phyloP scores from a whole-genome alignment of 345 rosid species.

The Heritiera fomes region DNA sequence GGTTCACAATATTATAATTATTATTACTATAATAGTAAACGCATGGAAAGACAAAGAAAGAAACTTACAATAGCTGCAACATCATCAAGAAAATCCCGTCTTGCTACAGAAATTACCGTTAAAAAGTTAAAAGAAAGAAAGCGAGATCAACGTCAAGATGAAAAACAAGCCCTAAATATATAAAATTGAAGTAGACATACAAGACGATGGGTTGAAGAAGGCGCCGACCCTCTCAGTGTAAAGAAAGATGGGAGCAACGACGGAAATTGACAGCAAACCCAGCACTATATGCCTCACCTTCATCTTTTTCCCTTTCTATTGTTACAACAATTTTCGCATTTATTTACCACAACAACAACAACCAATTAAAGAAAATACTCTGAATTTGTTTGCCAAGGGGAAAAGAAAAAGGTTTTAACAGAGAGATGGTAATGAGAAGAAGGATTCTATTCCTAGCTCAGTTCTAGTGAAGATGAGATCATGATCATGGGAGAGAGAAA shows the following conservation, averaged over 20 bases:
- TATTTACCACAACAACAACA: background rate
- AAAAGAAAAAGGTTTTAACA: background rate
- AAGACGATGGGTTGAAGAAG: constrained; percentile 12
- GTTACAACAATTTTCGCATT: background rate
- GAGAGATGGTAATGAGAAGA: background rate
- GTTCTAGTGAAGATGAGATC: background rate
- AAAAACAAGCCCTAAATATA: background rate
- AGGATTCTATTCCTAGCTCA: background rate
- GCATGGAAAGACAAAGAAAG: background rate
- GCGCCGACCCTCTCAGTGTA: constrained; percentile 50
- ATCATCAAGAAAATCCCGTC: constrained; percentile 69
- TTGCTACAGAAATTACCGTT: constrained; percentile 44
- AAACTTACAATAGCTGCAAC: constrained; percentile 60
- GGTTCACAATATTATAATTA: background rate
- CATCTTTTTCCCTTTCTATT: constrained; percentile 40
- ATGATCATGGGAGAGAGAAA: no score
- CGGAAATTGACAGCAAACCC: constrained; percentile 62
- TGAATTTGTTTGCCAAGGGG: background rate
- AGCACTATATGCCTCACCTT: constrained; percentile 66
- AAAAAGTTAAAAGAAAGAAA: no score
- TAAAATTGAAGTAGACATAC: background rate
- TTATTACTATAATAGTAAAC: background rate
- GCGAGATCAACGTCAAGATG: background rate
- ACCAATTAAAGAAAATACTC: background rate
- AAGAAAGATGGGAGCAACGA: constrained; percentile 74